These are phyloP conservation scores for Aphanomyces invadans DNA, from an alignment of 352 stramenopile species.

Conservation along the genomic window DNA sequence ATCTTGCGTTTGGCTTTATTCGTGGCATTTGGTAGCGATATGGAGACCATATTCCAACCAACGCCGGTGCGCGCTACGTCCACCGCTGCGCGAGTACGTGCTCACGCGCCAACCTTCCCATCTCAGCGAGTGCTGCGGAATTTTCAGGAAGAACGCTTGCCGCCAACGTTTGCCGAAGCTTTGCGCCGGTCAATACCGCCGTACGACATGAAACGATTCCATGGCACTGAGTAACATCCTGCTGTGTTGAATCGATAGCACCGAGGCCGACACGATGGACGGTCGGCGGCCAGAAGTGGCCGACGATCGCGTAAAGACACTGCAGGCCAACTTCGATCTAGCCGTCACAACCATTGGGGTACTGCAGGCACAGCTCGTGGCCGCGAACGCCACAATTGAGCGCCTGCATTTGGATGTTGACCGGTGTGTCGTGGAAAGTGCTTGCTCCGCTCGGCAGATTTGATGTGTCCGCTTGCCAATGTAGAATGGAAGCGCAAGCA, in stretches of 20 bases:
- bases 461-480: background rate
- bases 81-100: background rate
- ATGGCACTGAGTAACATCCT: too few relatives aligned
- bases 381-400: background rate
- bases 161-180: background rate
- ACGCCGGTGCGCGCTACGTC: too few relatives aligned
- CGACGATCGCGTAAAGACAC: background rate
- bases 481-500: background rate
- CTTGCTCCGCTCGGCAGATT: background rate
- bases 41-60: too few relatives aligned
- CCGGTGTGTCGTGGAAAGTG: background rate
- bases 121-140: too few relatives aligned
- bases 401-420: constrained; percentile 5
- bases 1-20: too few relatives aligned
- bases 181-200: background rate
- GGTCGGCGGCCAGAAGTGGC: background rate
- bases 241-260: too few relatives aligned
- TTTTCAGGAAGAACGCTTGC: background rate
- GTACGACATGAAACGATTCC: background rate
- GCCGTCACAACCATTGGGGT: constrained; percentile 6
- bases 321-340: constrained; percentile 14
- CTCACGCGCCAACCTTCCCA: too few relatives aligned
- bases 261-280: background rate
- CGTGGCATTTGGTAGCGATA: too few relatives aligned
- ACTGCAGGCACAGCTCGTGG: constrained; percentile 6